Evolutionary conservation across 176 grass and related monocot species (phyloP).

Genomic region (Pontederia crassipes): DNA sequence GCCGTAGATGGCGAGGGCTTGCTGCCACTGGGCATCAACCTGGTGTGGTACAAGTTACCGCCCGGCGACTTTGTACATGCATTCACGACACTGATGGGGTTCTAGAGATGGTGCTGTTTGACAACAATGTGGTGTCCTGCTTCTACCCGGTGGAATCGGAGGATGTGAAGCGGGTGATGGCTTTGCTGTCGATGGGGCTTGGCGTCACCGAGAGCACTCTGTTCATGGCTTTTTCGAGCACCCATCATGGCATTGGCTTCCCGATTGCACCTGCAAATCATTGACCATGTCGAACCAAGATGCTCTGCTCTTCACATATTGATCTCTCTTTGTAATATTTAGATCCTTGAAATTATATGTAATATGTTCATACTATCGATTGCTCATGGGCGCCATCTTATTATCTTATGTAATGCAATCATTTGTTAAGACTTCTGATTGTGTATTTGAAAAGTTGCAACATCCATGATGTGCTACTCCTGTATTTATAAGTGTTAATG

Average conservation of each 20-base stretch:
- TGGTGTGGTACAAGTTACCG: conserved; percentile 15
- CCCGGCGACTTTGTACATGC: conserved; percentile 36
- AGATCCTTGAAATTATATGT: no score
- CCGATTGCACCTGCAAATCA: conserved; percentile 14
- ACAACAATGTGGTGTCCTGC: conserved; percentile 45
- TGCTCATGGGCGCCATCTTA: no score
- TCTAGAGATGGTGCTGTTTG: conserved; percentile 43
- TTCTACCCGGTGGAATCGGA: conserved; percentile 41
- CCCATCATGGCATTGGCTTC: conserved; percentile 44
- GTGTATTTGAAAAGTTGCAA: no score
- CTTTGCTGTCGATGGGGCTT: conserved; percentile 25
- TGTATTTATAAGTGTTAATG: no score
- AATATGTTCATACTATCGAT: no score
- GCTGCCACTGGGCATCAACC: neutral
- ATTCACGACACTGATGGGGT: conserved; percentile 36
- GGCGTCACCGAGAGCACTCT: conserved; percentile 39
- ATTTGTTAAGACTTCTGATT: no score
- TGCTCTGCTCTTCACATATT: no score
- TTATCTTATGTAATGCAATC: no score
- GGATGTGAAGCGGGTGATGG: conserved; percentile 23
- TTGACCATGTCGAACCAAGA: no score
- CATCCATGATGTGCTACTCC: no score
- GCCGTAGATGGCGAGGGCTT: conserved; percentile 15
- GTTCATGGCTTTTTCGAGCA: conserved; percentile 49
- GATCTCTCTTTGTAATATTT: no score